Evolutionary conservation across 2,329 filamentous ascomycete species (phyloP).

Genomic region (Sordariomycetes sp.): DNA sequence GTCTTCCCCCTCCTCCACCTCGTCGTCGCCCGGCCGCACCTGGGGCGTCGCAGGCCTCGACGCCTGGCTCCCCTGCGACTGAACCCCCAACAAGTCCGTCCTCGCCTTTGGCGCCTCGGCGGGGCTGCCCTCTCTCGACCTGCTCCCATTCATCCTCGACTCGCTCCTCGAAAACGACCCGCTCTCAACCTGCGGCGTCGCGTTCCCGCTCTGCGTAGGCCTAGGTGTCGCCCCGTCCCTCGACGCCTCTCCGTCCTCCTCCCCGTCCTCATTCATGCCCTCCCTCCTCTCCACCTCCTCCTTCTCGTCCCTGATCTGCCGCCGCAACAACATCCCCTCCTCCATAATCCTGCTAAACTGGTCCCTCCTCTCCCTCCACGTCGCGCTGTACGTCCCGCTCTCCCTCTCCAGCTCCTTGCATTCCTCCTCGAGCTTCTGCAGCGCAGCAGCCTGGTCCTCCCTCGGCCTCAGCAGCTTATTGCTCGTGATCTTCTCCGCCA

Average conservation of each 20-base stretch:
- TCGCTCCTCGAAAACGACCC: neutral
- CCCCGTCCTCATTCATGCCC: constrained; percentile 60
- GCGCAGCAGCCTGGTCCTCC: constrained; percentile 67
- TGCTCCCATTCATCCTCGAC: neutral
- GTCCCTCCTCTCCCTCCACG: constrained; percentile 72
- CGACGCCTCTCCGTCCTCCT: constrained; percentile 39
- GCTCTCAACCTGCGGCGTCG: constrained; percentile 2
- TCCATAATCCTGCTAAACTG: constrained; percentile 84
- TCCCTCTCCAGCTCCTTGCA: constrained; percentile 79
- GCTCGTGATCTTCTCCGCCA: constrained; percentile 75
- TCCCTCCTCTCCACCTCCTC: constrained; percentile 84
- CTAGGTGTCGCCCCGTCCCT: constrained; percentile 34
- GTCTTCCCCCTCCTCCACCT: constrained; percentile 36
- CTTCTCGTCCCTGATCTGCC: constrained; percentile 87
- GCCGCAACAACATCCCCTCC: constrained; percentile 74
- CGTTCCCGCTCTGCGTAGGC: constrained; percentile 28
- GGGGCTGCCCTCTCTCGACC: constrained; percentile 13
- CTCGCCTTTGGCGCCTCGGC: constrained; percentile 15
- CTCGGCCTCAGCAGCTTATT: constrained; percentile 64
- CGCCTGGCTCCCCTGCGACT: constrained; percentile 13
- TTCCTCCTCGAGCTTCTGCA: constrained; percentile 76
- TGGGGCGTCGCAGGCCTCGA: constrained; percentile 16
- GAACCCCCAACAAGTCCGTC: constrained; percentile 4
- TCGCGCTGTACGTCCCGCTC: constrained; percentile 65
- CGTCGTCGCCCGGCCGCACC: constrained; percentile 15